Conservation (phyloP, 352 stramenopile genomes). For the Phytophthora rubi region DNA sequence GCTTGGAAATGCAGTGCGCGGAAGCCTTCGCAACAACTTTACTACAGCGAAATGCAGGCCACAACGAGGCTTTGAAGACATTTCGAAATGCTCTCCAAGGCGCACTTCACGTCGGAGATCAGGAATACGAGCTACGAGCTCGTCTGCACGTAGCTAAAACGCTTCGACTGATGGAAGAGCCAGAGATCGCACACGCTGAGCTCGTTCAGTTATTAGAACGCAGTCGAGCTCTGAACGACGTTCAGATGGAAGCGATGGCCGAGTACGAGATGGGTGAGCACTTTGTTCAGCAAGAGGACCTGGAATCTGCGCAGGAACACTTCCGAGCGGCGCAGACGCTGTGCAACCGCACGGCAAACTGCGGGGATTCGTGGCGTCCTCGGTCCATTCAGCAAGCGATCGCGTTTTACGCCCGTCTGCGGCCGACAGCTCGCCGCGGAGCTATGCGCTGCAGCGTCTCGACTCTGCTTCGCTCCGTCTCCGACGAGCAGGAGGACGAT, state of each 20-base stretch:
- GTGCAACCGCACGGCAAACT: constrained; percentile 57
- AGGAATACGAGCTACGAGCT: constrained; percentile 49
- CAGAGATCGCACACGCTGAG: constrained; percentile 45
- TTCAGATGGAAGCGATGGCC: constrained; percentile 52
- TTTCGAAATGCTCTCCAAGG: constrained; percentile 56
- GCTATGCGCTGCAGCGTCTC: constrained; percentile 40
- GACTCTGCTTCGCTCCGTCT: constrained; percentile 6
- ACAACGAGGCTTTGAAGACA: constrained; percentile 48
- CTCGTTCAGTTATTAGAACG: constrained; percentile 48
- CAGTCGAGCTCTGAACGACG: constrained; percentile 44
- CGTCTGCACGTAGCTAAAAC: constrained; percentile 49
- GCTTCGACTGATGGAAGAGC: constrained; percentile 44
- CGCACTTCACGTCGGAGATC: constrained; percentile 41
- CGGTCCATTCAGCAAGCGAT: constrained; percentile 61
- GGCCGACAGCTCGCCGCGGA: constrained; percentile 33
- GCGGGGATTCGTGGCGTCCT: constrained; percentile 38
- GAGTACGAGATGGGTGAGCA: constrained; percentile 61
- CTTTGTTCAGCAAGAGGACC: constrained; percentile 43
- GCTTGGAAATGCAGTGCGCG: constrained; percentile 55
- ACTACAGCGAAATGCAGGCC: constrained; percentile 42
- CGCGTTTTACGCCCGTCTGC: constrained; percentile 56
- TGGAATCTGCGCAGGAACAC: constrained; percentile 44
- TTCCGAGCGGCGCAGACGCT: constrained; percentile 49
- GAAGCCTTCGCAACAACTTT: constrained; percentile 47
- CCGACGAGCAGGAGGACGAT: constrained; percentile 15